phyloP scores from a whole-genome alignment of 2,329 filamentous ascomycete genomes.

The Ascochyta pisi region DNA sequence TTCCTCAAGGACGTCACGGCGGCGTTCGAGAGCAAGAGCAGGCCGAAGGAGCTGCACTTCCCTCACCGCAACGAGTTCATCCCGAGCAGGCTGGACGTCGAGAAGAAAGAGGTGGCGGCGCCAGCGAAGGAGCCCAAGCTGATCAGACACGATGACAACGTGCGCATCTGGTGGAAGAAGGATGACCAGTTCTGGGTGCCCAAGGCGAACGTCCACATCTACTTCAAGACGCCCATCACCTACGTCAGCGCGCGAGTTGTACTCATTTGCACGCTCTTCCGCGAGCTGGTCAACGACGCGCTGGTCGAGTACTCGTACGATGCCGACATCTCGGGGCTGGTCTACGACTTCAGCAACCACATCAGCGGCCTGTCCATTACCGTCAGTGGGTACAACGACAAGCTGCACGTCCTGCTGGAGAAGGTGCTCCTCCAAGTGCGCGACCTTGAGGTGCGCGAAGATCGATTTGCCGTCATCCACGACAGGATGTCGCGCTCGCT shows the following conservation, averaged over 20 bases:
- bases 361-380: conserved; percentile 77
- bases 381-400: conserved; percentile 94
- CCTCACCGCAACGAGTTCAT: conserved; percentile 97
- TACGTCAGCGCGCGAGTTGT: conserved; percentile 78
- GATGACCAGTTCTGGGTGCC: conserved; percentile 99
- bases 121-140: conserved; percentile 77
- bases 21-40: conserved; percentile 66
- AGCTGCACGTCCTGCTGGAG: conserved; percentile 87
- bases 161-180: conserved; percentile 96
- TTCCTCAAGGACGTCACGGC: conserved; percentile 74
- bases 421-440: conserved; percentile 86
- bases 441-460: conserved; percentile 82
- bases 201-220: conserved; percentile 85
- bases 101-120: conserved; percentile 86
- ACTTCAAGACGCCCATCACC: conserved; percentile 79
- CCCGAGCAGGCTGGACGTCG: conserved; percentile 88
- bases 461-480: conserved; percentile 89
- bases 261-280: conserved; percentile 80
- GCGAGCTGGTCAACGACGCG: conserved; percentile 85
- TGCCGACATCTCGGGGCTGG: conserved; percentile 87
- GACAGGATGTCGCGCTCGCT: conserved; percentile 79
- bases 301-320: conserved; percentile 95
- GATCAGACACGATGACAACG: conserved; percentile 80
- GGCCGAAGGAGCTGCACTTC: conserved; percentile 77
- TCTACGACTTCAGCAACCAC: conserved; percentile 79